Percentiles rank a stretch among this genome's conserved stretches.
These are phyloP conservation scores for Metschnikowia continentalis DNA, from an alignment of 805 yeast genomes.

Conservation along the genomic window DNA sequence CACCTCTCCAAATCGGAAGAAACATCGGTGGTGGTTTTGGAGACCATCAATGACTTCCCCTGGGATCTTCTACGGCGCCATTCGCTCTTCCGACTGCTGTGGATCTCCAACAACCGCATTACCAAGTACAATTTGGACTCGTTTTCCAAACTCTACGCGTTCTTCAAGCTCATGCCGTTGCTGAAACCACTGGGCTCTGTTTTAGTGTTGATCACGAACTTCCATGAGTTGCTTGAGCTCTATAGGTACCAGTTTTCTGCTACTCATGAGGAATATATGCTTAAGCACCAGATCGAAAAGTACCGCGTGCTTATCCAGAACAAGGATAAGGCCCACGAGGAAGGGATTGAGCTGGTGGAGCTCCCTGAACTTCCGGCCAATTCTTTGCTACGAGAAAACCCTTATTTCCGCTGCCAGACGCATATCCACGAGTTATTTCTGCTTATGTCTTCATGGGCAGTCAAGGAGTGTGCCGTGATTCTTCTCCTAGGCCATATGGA, in stretches of 20 bases:
- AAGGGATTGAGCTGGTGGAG: conserved; percentile 20
- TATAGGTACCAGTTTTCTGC: conserved; percentile 32
- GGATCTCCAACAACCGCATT: conserved; percentile 17
- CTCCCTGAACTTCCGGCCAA: conserved; percentile 31
- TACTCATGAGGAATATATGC: conserved; percentile 30
- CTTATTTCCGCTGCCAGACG: conserved; percentile 26
- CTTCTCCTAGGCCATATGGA: conserved; percentile 31
- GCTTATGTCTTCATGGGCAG: conserved; percentile 22
- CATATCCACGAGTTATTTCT: conserved; percentile 28
- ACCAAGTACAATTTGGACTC: conserved; percentile 20
- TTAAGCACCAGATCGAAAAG: conserved; percentile 29
- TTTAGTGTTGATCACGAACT: conserved; percentile 26
- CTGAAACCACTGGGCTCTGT: conserved; percentile 10
- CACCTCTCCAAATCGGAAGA: conserved; percentile 21
- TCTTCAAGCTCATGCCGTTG: conserved; percentile 16
- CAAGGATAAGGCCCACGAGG: conserved; percentile 17
- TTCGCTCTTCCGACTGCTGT: conserved; percentile 18
- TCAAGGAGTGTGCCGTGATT: conserved; percentile 23
- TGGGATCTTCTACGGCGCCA: conserved; percentile 20
- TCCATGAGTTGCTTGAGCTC: conserved; percentile 34
- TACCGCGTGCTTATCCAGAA: conserved; percentile 20
- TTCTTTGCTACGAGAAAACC: conserved; percentile 27
- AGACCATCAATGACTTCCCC: conserved; percentile 31
- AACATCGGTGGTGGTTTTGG: conserved; percentile 26
- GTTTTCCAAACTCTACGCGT: conserved; percentile 25